Evolutionary conservation across 225 moss, liverwort and hornwort genomes (phyloP), one percentile per base, ranked within the genome.

Genomic region (Pleurozium schreberi): DNA sequence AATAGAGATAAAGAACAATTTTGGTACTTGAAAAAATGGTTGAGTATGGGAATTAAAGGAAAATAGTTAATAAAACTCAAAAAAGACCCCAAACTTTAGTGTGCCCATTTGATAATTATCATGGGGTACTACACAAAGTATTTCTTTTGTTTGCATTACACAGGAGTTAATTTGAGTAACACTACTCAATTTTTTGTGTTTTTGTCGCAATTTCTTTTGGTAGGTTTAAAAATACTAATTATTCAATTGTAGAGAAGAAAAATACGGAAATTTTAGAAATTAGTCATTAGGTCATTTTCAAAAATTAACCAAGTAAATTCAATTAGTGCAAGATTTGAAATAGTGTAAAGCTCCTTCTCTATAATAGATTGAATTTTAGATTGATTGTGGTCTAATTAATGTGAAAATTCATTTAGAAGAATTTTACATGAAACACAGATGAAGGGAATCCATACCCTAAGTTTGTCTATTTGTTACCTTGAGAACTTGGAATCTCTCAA

Each of bases 281-380:
- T 25, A 16, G 3, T 36, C 2, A 25, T 25, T 55, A 10, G 16
- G 9, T 38, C 10, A 10, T 53, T 53, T 10, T 1, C 3, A 25
- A 53, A 31, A 77, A 78, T 50, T 8, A 19, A 75, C 1, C 33
- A 34, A 75, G 12, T 50, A 12, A 34, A 50, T 34, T 75, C 50
- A 33, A 34, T 21, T 75, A 34, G 21, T 50, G 3, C 2, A 2
- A 28, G 43, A 34, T 5, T 75, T 20, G 50, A 12, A 50, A 50
- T 75, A 49, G 9, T 30, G 6, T 0, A 0, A 25, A 16, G 2
- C 26, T 1, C 1, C 16, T 1, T 14, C 2, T 0, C 3, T 28
- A 16, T 43, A 27, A 71, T 43, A 43, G 9, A 45, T 5, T 18
- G 30, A 30, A 30, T 73, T 27, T 45, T 0, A 45, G 0, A 30